Evolutionary conservation across 306 rosid genomes (phyloP).

Genomic region (Vachellia collinsii): DNA sequence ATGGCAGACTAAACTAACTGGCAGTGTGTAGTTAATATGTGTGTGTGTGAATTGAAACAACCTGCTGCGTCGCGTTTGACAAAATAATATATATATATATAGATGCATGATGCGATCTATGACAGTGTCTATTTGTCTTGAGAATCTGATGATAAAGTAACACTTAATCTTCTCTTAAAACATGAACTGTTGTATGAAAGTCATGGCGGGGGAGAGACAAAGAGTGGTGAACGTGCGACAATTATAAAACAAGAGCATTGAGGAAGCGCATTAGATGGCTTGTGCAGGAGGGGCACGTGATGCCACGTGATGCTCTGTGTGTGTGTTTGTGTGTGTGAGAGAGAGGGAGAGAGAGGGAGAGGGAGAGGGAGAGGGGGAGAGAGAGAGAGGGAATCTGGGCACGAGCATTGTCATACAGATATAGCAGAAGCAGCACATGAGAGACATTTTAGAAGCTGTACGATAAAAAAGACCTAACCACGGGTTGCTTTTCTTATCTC

Average conservation of each 20-base stretch:
- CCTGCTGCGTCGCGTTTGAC: neutral
- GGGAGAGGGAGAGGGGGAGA: constrained; percentile 22
- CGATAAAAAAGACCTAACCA: constrained; percentile 21
- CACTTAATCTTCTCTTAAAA: neutral
- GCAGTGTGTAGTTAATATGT: neutral
- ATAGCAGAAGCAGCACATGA: constrained; percentile 35
- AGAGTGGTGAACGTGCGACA: neutral
- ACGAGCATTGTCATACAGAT: constrained; percentile 42
- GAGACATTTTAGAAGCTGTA: neutral
- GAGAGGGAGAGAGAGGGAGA: constrained; percentile 11
- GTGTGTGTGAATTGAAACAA: neutral
- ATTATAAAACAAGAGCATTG: neutral
- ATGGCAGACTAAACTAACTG: neutral
- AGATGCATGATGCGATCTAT: constrained; percentile 36
- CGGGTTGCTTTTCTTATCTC: constrained; percentile 37
- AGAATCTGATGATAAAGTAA: neutral
- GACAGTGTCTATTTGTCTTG: constrained; percentile 41
- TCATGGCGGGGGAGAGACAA: constrained; percentile 12
- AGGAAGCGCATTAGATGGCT: neutral
- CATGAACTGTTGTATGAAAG: neutral
- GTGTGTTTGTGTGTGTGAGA: neutral
- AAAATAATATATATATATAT: neutral
- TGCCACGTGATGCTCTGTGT: constrained; percentile 27
- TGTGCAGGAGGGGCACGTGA: constrained; percentile 39
- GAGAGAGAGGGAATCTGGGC: constrained; percentile 44